Base-by-base conservation (phyloP, 148 eudicot genomes). In the Heliamphora exappendiculata region DNA sequence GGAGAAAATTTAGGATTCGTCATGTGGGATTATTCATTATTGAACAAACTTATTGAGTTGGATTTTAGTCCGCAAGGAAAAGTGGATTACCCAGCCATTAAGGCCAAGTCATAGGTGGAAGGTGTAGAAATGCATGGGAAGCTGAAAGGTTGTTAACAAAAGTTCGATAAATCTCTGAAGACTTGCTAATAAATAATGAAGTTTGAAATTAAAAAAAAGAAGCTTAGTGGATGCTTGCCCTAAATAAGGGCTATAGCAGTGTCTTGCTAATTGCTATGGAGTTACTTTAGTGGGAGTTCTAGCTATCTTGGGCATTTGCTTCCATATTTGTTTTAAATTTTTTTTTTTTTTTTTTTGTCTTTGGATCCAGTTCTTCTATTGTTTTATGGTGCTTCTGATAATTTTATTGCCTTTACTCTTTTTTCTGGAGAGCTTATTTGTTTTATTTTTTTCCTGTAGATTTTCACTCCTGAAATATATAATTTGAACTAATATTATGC, bases 341-440 rank as follows among this genome's bases (percentile, higher is more conserved):
- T 5, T 3, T n/a, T 5, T 10, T 34, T 20, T 4, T 41, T 41
- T 41, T 39, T 3, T 53, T 0, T 29, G 19, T 22, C 14, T 22
- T n/a, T 67, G 26, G 53, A 44, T 44, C 10, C 33, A 5, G 49
- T 68, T 22, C 34, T 5, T 68, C 11, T 68, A 33, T 36, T 22
- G 41, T 2, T 0, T 2, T 67, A 37, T 65, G 19, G 39, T 9
- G 70, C 36, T 37, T 37, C 45, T 78, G 67, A n/a, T 51, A 51
- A 4, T 44, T 31, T 79, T 66, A 62, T 69, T 55, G 14, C 55
- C 57, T 22, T n/a, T 58, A n/a, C 60, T 63, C 36, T 20, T 70
- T 49, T 47, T 44, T 11, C 39, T 72, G 14, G 68, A 75, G 31
- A 31, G 31, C 78, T 70, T 34, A 39, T 57, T 67, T 54, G n/a